Percentiles rank a stretch among this genome's conserved stretches.
These are phyloP conservation scores for Penicillium sp. DNA, from an alignment of 2,329 filamentous ascomycete species.

Conservation along the genomic window DNA sequence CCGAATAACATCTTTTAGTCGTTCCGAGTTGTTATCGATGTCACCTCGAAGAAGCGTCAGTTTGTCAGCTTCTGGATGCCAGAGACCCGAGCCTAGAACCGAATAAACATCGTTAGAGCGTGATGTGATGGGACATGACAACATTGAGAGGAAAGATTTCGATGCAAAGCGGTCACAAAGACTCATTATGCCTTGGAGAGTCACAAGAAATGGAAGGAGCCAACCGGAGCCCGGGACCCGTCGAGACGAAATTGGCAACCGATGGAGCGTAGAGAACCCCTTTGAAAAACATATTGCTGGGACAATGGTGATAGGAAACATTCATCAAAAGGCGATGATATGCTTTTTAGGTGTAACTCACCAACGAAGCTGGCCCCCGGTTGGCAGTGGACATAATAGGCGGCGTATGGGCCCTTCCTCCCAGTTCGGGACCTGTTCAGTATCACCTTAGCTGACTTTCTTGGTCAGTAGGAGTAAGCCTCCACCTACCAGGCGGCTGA, in stretches of 20 bases:
- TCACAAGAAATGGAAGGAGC: not conserved
- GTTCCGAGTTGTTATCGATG: conserved; percentile 73
- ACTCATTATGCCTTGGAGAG: not conserved
- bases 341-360: conserved; percentile 46
- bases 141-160: not conserved
- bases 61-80: conserved; percentile 73
- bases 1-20: conserved; percentile 71
- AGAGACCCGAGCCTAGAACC: conserved; percentile 72
- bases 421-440: conserved; percentile 74
- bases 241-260: not conserved
- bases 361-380: conserved; percentile 74
- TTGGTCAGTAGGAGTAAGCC: conserved; percentile 11
- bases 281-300: not conserved
- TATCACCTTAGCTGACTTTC: conserved; percentile 26
- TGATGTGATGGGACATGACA: not conserved
- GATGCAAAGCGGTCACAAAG: not conserved
- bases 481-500: conserved; percentile 73
- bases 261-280: not conserved
- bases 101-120: conserved; percentile 16
- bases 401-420: conserved; percentile 83
- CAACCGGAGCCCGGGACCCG: not conserved
- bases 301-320: not conserved
- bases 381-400: conserved; percentile 85
- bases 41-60: conserved; percentile 71
- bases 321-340: not conserved